A percentile compares a stretch with the other conserved stretches of the same genome.
Evolutionary conservation across 2,329 filamentous ascomycete genomes (phyloP).

Genomic region (Bipolaris oryzae): DNA sequence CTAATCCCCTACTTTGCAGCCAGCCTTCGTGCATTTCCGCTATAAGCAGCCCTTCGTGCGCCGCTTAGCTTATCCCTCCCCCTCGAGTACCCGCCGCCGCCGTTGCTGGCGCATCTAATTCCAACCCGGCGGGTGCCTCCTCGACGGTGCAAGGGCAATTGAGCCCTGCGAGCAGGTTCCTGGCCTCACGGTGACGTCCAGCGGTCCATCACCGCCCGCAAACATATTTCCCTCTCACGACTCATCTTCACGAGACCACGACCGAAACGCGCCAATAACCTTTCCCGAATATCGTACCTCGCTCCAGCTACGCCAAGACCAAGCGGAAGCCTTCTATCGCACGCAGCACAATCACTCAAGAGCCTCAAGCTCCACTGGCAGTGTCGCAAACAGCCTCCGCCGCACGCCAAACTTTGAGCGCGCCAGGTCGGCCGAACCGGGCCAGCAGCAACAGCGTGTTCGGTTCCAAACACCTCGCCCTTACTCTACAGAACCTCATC

Average conservation of each 20-base stretch:
- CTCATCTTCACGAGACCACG: conserved; percentile 45
- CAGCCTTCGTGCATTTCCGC: conserved; percentile 24
- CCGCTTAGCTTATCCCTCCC: conserved; percentile 13
- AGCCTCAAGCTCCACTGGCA: conserved; percentile 60
- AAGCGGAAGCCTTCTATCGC: conserved; percentile 45
- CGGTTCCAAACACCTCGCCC: conserved; percentile 42
- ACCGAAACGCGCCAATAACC: conserved; percentile 39
- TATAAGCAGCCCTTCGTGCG: conserved; percentile 22
- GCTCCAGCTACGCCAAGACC: conserved; percentile 52
- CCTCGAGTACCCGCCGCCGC: conserved; percentile 25
- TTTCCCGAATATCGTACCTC: conserved; percentile 41
- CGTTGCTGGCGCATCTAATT: conserved; percentile 3
- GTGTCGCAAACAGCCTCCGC: conserved; percentile 57
- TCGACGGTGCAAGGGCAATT: conserved; percentile 27
- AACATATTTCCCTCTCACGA: conserved; percentile 37
- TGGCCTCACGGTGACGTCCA: conserved; percentile 38
- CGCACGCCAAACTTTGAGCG: conserved; percentile 59
- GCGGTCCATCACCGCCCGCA: conserved; percentile 30
- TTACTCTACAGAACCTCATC: conserved; percentile 53
- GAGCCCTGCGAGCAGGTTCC: conserved; percentile 15
- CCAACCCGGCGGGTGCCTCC: conserved; percentile 28
- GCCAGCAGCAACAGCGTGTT: conserved; percentile 42
- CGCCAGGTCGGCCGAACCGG: conserved; percentile 54
- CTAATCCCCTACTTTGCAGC: conserved; percentile 29
- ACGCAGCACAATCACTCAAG: conserved; percentile 50